Base-by-base conservation (phyloP, 2,329 filamentous ascomycete genomes). In the Alternaria gaisen region DNA sequence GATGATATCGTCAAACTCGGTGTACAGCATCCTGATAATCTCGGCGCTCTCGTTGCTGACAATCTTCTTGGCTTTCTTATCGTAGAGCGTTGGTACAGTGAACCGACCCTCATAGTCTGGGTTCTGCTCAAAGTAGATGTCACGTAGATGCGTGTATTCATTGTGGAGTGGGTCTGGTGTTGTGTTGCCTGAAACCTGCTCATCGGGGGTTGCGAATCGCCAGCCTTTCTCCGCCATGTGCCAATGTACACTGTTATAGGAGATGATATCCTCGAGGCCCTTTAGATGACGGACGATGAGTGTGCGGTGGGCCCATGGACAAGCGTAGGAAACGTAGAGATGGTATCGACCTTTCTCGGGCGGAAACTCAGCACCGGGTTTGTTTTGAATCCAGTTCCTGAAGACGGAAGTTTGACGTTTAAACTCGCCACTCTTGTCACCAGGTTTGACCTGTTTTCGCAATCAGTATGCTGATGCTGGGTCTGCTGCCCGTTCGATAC, bases 21-120 rank as follows among this genome's bases (percentile, higher is more conserved):
- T 85, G 75, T 91, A 91, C 63, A 97, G 83, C 91, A 97, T 97
- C 75, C 94, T 89, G 77, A 97, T 89, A 76, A 97, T 97, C 82
- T 97, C 94, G 68, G 90, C 89, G 79, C 91, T 93, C 85, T 97
- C 94, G 69, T 97, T 97, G 86, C 86, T 95, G 64, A 97, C 93
- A 73, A 97, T 96, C 34, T 83, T 86, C 72, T 89, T 86, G 53
- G 83, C 81, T 81, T 90, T 88, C 81, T 88, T 92, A 80, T 97
- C 92, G 81, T 91, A 96, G 56, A 97, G 84, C 3, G 92, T 90
- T 0, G 94, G 94, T 16, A 97, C 94, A 0, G 94, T 97, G 78
- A 94, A 97, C 12, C 94, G 87, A 1, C 91, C 93, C 3, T 82
- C 77, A 73, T 94, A 97, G 56, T 90, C 82, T 1, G 87, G 84